These are phyloP conservation scores for Brasenia schreberi DNA, from an alignment of 164 flowering plant species.

Conservation along the genomic window DNA sequence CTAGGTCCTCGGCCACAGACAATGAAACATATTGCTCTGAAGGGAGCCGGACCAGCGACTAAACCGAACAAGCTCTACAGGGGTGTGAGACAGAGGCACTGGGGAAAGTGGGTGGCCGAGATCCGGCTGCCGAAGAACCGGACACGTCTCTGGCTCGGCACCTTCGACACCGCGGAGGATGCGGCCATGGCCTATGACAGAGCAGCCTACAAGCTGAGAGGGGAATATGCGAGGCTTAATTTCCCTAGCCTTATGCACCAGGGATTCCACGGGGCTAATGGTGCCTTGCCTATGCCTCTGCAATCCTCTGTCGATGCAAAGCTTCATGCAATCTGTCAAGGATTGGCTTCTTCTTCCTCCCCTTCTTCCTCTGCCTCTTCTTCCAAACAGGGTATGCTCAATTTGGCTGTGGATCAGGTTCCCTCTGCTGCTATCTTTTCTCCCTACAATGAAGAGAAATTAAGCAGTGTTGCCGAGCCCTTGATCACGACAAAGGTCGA, in stretches of 20 bases:
- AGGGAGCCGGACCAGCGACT: background rate
- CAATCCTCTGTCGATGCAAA: constrained; percentile 82
- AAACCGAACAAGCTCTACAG: constrained; percentile 83
- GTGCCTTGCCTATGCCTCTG: constrained; percentile 43
- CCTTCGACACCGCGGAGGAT: constrained; percentile 87
- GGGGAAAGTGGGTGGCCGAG: constrained; percentile 98
- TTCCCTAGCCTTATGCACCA: constrained; percentile 65
- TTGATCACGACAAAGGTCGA: constrained; percentile 23
- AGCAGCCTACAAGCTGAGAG: constrained; percentile 85
- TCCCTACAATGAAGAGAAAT: background rate
- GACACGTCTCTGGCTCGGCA: constrained; percentile 90
- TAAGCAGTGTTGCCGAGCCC: background rate
- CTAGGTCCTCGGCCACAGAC: constrained; percentile 42
- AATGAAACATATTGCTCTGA: constrained; percentile 46
- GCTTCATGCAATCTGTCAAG: constrained; percentile 68
- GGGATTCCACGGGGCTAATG: constrained; percentile 25
- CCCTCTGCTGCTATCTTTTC: constrained; percentile 4
- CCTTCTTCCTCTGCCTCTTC: background rate
- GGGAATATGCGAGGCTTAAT: constrained; percentile 74
- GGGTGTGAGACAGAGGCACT: constrained; percentile 87
- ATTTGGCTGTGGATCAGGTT: constrained; percentile 3
- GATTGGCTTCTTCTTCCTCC: constrained; percentile 26
- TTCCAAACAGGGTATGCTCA: constrained; percentile 5
- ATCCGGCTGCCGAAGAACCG: constrained; percentile 78
- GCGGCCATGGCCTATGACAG: constrained; percentile 87